Percentiles rank a stretch among this genome's conserved stretches.
These are phyloP conservation scores for Komagataella pastoris DNA, from an alignment of 805 yeast genomes.

Conservation along the genomic window DNA sequence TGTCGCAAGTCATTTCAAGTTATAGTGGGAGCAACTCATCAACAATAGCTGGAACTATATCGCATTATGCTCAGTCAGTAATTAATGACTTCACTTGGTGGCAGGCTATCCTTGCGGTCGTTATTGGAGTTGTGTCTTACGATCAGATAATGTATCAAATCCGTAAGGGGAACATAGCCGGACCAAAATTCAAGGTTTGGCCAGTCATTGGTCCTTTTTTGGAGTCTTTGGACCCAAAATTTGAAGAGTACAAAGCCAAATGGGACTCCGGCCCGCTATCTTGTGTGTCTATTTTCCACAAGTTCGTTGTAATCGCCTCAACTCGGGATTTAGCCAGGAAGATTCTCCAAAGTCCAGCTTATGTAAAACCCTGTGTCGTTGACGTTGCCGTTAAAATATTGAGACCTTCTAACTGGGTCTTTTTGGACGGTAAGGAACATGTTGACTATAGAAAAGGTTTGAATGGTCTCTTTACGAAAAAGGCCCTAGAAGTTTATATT, in stretches of 20 bases:
- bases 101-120: slow-evolving; percentile 31
- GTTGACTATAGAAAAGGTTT: slow-evolving; percentile 84
- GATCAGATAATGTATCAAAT: slow-evolving; percentile 73
- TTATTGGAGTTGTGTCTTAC: slow-evolving; percentile 38
- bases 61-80: neutral
- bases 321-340: slow-evolving; percentile 82
- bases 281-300: slow-evolving; percentile 96
- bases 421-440: slow-evolving; percentile 91
- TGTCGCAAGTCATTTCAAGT: neutral
- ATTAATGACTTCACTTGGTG: slow-evolving; percentile 30
- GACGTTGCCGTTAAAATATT: slow-evolving; percentile 91
- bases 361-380: slow-evolving; percentile 94
- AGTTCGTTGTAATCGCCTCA: slow-evolving; percentile 90
- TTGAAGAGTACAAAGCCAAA: slow-evolving; percentile 82
- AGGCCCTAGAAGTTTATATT: slow-evolving; percentile 72
- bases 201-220: slow-evolving; percentile 95
- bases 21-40: neutral
- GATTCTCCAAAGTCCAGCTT: slow-evolving; percentile 70
- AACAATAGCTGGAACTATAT: neutral
- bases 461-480: slow-evolving; percentile 77
- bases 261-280: slow-evolving; percentile 93
- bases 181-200: slow-evolving; percentile 80
- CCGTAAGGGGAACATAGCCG: slow-evolving; percentile 81
- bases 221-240: slow-evolving; percentile 90
- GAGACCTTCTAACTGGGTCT: slow-evolving; percentile 96